A percentile compares a stretch with the other conserved stretches of the same genome.
Evolutionary conservation across 2,329 filamentous ascomycete genomes (phyloP).

Genomic region (Gyromitra esculenta): DNA sequence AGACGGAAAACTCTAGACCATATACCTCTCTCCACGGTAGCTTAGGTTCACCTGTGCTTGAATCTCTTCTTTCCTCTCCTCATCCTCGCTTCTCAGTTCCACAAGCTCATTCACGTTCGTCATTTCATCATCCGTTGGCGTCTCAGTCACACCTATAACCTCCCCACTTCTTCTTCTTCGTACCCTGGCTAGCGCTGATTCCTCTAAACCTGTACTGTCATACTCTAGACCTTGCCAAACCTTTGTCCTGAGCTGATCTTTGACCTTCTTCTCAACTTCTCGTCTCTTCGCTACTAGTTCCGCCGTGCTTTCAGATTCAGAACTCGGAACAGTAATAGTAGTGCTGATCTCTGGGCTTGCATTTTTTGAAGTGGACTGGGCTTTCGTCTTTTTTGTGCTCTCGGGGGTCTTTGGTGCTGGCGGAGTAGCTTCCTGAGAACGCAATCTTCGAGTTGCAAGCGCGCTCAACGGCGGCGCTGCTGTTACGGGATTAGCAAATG

Average conservation of each 20-base stretch:
- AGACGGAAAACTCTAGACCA: background rate
- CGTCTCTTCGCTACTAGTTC: constrained; percentile 30
- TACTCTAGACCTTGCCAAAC: background rate
- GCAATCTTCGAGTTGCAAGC: constrained; percentile 56
- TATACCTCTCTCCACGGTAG: constrained; percentile 23
- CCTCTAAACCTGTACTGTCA: constrained; percentile 28
- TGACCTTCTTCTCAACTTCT: constrained; percentile 46
- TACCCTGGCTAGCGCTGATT: constrained; percentile 39
- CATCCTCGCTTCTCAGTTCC: constrained; percentile 42
- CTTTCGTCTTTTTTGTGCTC: constrained; percentile 32
- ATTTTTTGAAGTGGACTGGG: background rate
- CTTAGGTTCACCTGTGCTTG: constrained; percentile 15
- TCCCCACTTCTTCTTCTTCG: constrained; percentile 17
- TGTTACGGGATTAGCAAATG: constrained; percentile 17
- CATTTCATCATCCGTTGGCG: constrained; percentile 31
- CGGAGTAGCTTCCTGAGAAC: constrained; percentile 43
- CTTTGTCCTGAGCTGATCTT: constrained; percentile 11
- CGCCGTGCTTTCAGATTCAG: constrained; percentile 13
- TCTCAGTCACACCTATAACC: background rate
- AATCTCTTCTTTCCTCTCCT: constrained; percentile 6
- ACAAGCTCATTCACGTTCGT: constrained; percentile 35
- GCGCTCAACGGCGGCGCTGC: constrained; percentile 55
- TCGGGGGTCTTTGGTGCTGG: constrained; percentile 32
- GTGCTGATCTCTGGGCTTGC: background rate
- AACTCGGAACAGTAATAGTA: background rate